A percentile compares a stretch with the other conserved stretches of the same genome.
phyloP scores from a whole-genome alignment of 306 rosid genomes.

The Ormosia semicastrata region DNA sequence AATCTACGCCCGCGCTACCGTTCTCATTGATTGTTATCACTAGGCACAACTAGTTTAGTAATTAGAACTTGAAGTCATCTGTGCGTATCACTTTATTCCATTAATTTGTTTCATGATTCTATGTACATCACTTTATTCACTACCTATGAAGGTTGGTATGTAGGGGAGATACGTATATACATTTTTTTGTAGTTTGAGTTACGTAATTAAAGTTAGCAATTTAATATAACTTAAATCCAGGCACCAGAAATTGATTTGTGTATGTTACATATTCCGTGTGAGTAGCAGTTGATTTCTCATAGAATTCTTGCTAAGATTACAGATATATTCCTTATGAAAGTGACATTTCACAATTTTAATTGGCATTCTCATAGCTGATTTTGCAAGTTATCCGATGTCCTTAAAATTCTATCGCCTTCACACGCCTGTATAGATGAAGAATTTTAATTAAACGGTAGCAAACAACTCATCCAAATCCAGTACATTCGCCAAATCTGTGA shows the following conservation, averaged over 20 bases:
- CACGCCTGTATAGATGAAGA: not conserved
- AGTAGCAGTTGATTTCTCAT: not conserved
- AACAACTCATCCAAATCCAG: not conserved
- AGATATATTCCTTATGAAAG: not conserved
- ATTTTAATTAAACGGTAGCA: not conserved
- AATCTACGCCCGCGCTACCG: conserved; percentile 49
- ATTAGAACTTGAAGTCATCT: not conserved
- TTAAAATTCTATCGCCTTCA: not conserved
- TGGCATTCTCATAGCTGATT: no score
- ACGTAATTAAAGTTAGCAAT: not conserved
- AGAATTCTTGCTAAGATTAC: not conserved
- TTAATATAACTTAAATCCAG: not conserved
- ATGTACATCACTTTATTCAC: not conserved
- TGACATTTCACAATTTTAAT: no score
- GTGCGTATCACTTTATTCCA: not conserved
- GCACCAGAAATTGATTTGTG: not conserved
- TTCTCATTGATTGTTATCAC: conserved; percentile 11
- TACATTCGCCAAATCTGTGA: no score
- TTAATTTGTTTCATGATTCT: not conserved
- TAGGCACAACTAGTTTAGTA: not conserved
- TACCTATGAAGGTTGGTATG: not conserved
- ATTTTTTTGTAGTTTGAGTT: not conserved
- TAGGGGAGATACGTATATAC: not conserved
- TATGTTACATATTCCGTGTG: not conserved
- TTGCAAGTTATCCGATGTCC: no score